Base-by-base conservation (phyloP, 371 early-diverging fungal species). In the Umbelopsis sp. region DNA sequence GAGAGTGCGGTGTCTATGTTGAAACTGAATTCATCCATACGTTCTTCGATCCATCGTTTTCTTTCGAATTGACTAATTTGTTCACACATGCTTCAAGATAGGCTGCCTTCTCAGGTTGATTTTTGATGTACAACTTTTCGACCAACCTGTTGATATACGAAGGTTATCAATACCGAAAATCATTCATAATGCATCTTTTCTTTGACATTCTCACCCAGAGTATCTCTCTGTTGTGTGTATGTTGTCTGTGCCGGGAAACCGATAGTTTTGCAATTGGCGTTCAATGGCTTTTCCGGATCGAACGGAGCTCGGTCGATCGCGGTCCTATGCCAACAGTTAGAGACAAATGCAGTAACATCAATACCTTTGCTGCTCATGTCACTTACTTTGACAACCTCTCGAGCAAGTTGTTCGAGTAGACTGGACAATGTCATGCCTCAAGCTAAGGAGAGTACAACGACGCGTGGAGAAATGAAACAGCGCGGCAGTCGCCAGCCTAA, bases 231-330 rank as follows among this genome's bases (percentile, higher is more conserved):
- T 16, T 4, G 29, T 29, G 18, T 57, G 29, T 29, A 18, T 35
- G 35, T 57, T 57, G 35, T 35, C 35, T n/a, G 57, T 57, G 35
- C 57, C 35, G 35, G 57, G 57, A 57, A 57, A 57, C 4, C 18
- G 57, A 29, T 16, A 35, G 7, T 14, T 57, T n/a, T 29, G 35
- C 57, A 57, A 18, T 24, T 29, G 10, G 3, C 35, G 57, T 35
- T 57, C 57, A 35, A 57, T 35, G 29, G 14, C 29, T 35, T 57
- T 57, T 6, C 57, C n/a, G 6, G 29, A 35, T 57, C 35, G 57
- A 10, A 35, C n/a, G 4, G 29, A 24, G 6, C 18, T n/a, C 29
- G 20, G 53, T 29, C 35, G 37, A 57, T 57, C 57, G 3, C 12
- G 29, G 14, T 35, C 35, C 57, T 57, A 35, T 35, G 35, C 37